These are phyloP conservation scores for Tulasnella sp. DNA, from an alignment of 768 basidiomycete genomes.

Conservation along the genomic window DNA sequence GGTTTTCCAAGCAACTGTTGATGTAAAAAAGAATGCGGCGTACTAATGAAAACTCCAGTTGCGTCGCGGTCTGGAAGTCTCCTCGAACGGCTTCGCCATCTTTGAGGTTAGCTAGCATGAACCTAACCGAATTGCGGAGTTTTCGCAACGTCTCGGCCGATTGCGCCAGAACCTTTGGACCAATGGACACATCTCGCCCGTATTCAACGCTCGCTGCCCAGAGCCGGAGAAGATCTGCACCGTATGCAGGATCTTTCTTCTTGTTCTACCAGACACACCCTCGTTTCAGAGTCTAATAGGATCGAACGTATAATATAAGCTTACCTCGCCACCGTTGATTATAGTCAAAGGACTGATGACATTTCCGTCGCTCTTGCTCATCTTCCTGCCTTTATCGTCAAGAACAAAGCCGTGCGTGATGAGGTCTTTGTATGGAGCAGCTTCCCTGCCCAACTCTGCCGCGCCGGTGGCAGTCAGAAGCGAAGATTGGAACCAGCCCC, in stretches of 20 bases:
- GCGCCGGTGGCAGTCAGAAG: constrained; percentile 69
- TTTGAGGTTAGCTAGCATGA: constrained; percentile 71
- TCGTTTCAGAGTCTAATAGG: background rate
- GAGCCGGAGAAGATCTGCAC: constrained; percentile 73
- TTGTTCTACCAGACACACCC: constrained; percentile 34
- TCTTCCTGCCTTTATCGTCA: constrained; percentile 78
- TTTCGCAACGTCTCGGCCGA: constrained; percentile 67
- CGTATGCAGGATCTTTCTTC: constrained; percentile 67
- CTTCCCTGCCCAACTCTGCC: constrained; percentile 22
- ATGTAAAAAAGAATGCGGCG: constrained; percentile 21
- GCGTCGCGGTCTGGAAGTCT: constrained; percentile 13
- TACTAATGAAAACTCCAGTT: constrained; percentile 52
- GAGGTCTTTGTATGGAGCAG: constrained; percentile 62
- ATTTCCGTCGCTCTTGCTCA: constrained; percentile 97
- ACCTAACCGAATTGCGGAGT: constrained; percentile 76
- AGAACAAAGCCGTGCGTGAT: constrained; percentile 97
- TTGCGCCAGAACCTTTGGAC: constrained; percentile 63
- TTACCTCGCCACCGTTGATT: constrained; percentile 63
- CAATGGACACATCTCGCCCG: constrained; percentile 77
- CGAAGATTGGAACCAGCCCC: constrained; percentile 98
- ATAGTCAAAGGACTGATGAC: constrained; percentile 75
- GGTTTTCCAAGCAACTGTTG: too few species aligned
- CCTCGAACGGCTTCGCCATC: constrained; percentile 23
- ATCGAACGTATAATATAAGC: too few species aligned
- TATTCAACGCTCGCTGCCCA: constrained; percentile 93